phyloP scores from a whole-genome alignment of 805 yeast genomes.

The Nakazawaea sp. region DNA sequence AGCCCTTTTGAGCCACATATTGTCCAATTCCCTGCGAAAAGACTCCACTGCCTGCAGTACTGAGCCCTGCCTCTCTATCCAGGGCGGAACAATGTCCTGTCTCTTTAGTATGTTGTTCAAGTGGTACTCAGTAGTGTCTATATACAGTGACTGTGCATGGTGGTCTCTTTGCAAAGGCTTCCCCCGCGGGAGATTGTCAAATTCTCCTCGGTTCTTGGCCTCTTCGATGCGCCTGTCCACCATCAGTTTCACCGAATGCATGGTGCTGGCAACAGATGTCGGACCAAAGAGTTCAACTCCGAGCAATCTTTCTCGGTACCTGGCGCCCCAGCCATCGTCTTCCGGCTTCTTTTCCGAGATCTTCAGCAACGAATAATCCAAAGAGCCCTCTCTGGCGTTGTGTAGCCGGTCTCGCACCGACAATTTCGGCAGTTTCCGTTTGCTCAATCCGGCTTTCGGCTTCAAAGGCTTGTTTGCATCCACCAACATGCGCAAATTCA shows the following conservation, averaged over 20 bases:
- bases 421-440: constrained; percentile 13
- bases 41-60: constrained; percentile 38
- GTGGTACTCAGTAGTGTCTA: constrained; percentile 69
- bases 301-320: constrained; percentile 57
- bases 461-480: constrained; percentile 40
- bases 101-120: constrained; percentile 67
- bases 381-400: constrained; percentile 55
- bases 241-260: constrained; percentile 51
- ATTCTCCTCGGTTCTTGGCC: constrained; percentile 65
- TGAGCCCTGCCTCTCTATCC: constrained; percentile 76
- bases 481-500: constrained; percentile 45
- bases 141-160: constrained; percentile 42
- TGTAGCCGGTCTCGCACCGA: constrained; percentile 34
- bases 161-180: constrained; percentile 38
- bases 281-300: constrained; percentile 47
- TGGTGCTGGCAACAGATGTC: constrained; percentile 32
- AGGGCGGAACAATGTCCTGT: constrained; percentile 81
- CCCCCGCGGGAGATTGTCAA: constrained; percentile 59
- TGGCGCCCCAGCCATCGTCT: constrained; percentile 44
- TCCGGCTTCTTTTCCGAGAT: constrained; percentile 21
- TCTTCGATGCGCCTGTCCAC: constrained; percentile 77
- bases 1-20: constrained; percentile 30
- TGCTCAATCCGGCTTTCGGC: constrained; percentile 10
- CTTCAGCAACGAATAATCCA: constrained; percentile 56
- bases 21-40: constrained; percentile 39